Base-by-base conservation (phyloP, 2,329 filamentous ascomycete species). In the Colletotrichum trifolii region DNA sequence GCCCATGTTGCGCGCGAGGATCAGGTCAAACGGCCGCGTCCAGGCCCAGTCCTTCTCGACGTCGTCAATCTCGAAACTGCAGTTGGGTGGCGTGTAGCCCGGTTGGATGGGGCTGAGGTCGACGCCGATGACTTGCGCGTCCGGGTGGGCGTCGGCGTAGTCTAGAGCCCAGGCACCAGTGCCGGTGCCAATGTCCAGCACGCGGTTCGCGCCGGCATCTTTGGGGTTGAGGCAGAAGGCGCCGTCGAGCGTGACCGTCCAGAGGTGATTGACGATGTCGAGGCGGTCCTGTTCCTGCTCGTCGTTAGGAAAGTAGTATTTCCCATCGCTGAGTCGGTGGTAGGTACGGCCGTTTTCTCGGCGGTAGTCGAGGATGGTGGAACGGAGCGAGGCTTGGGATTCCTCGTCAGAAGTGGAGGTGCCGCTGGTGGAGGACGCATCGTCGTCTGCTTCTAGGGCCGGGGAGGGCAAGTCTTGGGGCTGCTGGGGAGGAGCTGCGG, bases 251-350 rank as follows among this genome's bases (percentile, higher is more conserved):
- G 74, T 77, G 5, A 79, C 63, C 0, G 64, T 46, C 46, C 74
- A 76, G 0, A 78, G 58, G 40, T 77, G 73, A 59, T 79, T 77
- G 67, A 78, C 76, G 0, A 79, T 66, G 60, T 79, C 75, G 3
- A 60, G 45, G 1, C 52, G 50, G 3, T 52, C 52, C 8, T 46
- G 57, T 8, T 61, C 62, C 3, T 13, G 17, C 10, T 70, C 69
- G 50, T 74, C 71, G 55, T 72, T 73, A 1, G 69, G 69, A 9
- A 72, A 48, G 2, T 69, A 58, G 58, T 72, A 72, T 67, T 72
- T 73, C 36, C 71, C 72, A 40, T 68, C 66, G 50, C 71, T 70
- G 54, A 71, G 52, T 15, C 45, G 33, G 39, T 67, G 64, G 17
- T 64, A 67, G 11, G 64, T 64, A 7, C 64, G 54, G 2, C 60